Conservation (phyloP, 2,329 filamentous ascomycete species). For the Calonectria pauciramosa region DNA sequence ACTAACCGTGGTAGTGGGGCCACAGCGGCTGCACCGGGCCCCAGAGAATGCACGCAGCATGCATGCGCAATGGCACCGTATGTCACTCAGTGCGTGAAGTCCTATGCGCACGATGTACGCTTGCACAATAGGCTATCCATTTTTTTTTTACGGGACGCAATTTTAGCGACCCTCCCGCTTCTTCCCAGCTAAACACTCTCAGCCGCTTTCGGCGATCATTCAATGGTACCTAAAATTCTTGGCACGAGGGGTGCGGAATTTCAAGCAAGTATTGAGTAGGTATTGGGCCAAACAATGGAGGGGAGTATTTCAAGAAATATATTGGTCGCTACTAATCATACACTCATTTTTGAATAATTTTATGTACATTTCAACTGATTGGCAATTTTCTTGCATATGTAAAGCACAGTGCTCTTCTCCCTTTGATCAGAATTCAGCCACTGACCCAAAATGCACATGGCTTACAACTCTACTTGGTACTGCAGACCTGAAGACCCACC, state of each 20-base stretch:
- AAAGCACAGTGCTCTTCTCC: neutral
- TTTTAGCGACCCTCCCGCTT: constrained; percentile 6
- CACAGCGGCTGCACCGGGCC: neutral
- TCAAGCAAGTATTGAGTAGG: neutral
- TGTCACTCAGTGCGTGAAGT: neutral
- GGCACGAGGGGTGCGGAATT: neutral
- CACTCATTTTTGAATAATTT: neutral
- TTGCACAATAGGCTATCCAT: neutral
- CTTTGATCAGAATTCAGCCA: constrained; percentile 8
- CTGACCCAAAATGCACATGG: neutral
- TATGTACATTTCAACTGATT: neutral
- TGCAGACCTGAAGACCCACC: neutral
- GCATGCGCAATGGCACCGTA: constrained; percentile 3
- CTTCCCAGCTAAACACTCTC: neutral
- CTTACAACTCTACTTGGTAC: neutral
- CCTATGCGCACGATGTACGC: neutral
- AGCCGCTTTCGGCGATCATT: constrained; percentile 10
- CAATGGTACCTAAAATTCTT: neutral
- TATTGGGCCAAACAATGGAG: neutral
- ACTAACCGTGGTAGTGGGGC: constrained; percentile 33
- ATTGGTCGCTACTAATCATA: neutral
- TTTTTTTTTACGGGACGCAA: constrained; percentile 3
- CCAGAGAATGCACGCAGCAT: neutral
- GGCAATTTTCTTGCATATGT: constrained; percentile 4
- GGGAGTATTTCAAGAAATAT: neutral